These are phyloP conservation scores for Exserohilum turcica DNA, from an alignment of 2,329 filamentous ascomycete species.

Conservation along the genomic window DNA sequence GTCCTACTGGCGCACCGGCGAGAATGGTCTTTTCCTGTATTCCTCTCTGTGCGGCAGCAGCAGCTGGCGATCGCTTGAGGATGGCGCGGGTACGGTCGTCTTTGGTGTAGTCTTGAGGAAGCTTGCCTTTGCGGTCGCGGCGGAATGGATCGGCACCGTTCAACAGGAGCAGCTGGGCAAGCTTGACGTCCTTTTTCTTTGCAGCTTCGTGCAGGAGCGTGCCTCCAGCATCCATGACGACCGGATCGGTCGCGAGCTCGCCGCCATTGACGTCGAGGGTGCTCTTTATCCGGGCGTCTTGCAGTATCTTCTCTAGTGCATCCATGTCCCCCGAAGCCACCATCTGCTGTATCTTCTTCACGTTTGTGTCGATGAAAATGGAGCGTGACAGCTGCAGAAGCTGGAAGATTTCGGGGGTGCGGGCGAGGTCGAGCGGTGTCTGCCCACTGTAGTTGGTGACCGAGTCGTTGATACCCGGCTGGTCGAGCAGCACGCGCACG, in stretches of 20 bases:
- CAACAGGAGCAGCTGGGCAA: constrained; percentile 87
- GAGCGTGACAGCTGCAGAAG: constrained; percentile 88
- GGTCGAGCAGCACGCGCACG: constrained; percentile 82
- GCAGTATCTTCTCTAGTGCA: constrained; percentile 75
- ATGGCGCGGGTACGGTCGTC: constrained; percentile 88
- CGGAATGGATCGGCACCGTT: constrained; percentile 97
- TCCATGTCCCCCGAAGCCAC: constrained; percentile 76
- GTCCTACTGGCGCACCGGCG: constrained; percentile 68
- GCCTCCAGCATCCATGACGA: constrained; percentile 80
- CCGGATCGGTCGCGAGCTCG: constrained; percentile 81
- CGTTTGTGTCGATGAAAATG: constrained; percentile 84
- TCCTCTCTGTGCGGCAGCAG: constrained; percentile 88
- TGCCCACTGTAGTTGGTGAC: constrained; percentile 83
- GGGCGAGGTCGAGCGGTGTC: constrained; percentile 83
- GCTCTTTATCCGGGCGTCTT: constrained; percentile 83
- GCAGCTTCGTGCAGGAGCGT: constrained; percentile 93
- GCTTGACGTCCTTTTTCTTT: constrained; percentile 79
- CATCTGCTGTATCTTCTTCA: constrained; percentile 81
- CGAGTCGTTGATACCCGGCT: constrained; percentile 84
- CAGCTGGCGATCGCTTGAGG: constrained; percentile 91
- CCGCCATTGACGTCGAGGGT: constrained; percentile 90
- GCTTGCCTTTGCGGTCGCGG: constrained; percentile 90
- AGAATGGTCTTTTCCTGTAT: constrained; percentile 98
- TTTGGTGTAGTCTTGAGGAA: constrained; percentile 94
- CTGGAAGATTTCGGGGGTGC: constrained; percentile 94